Conservation (phyloP, 2,329 filamentous ascomycete species). For the Berkeleyomyces basicola region DNA sequence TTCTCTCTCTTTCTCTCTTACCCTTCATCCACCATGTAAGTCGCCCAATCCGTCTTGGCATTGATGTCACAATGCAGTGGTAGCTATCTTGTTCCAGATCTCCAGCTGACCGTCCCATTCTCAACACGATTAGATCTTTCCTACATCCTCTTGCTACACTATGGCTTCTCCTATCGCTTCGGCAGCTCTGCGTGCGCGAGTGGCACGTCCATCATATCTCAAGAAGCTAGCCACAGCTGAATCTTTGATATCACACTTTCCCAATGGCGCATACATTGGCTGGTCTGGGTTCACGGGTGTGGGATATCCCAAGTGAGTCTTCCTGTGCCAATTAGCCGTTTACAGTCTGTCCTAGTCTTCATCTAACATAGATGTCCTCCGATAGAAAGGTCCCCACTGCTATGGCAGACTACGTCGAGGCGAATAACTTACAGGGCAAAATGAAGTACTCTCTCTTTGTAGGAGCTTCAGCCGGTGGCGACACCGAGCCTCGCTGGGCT, state of each 20-base stretch:
- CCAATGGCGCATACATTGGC: slow-evolving; percentile 71
- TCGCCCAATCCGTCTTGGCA: background rate
- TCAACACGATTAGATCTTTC: slow-evolving; percentile 10
- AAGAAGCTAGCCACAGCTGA: slow-evolving; percentile 65
- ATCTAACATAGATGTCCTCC: background rate
- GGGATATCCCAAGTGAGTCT: slow-evolving; percentile 57
- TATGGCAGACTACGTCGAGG: slow-evolving; percentile 75
- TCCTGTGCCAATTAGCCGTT: background rate
- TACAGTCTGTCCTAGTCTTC: background rate
- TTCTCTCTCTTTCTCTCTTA: background rate
- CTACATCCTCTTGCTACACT: background rate
- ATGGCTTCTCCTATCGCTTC: slow-evolving; percentile 44
- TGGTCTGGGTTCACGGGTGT: slow-evolving; percentile 89
- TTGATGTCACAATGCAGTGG: background rate
- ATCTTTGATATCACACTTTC: slow-evolving; percentile 66
- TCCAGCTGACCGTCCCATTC: slow-evolving; percentile 1
- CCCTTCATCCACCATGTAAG: background rate
- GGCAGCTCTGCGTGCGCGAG: slow-evolving; percentile 57
- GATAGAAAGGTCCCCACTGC: slow-evolving; percentile 45
- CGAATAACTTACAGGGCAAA: slow-evolving; percentile 69
- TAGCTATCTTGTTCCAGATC: background rate
- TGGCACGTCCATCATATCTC: slow-evolving; percentile 60
- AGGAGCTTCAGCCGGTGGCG: slow-evolving; percentile 73
- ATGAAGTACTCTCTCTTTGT: slow-evolving; percentile 78
- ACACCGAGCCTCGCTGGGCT: slow-evolving; percentile 90